phyloP scores from a whole-genome alignment of 805 yeast species.

The Saturnispora halmiae region DNA sequence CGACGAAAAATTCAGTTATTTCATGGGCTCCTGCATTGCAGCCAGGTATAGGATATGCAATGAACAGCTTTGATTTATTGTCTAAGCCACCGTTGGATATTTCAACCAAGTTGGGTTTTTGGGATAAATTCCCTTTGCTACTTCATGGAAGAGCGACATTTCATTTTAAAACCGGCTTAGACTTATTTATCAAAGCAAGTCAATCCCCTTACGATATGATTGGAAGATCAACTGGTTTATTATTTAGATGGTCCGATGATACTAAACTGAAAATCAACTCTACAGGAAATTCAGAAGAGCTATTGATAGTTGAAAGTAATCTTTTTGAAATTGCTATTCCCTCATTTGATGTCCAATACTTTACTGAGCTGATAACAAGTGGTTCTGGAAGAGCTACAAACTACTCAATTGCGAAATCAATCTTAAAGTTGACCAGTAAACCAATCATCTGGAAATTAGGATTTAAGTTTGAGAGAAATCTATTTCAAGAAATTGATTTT shows the following conservation, averaged over 20 bases:
- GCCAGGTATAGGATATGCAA: constrained; percentile 50
- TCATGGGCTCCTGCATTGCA: constrained; percentile 60
- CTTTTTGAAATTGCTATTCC: constrained; percentile 52
- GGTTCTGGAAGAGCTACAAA: constrained; percentile 25
- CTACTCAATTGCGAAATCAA: constrained; percentile 37
- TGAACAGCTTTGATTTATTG: constrained; percentile 56
- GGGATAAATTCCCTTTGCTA: constrained; percentile 57
- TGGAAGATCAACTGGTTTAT: constrained; percentile 55
- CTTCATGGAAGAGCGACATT: constrained; percentile 46
- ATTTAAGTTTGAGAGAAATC: constrained; percentile 58
- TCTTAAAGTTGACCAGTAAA: constrained; percentile 54
- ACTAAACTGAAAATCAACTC: constrained; percentile 44
- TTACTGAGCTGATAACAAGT: constrained; percentile 15
- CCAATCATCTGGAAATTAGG: constrained; percentile 74
- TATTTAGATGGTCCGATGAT: constrained; percentile 54
- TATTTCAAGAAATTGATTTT: constrained; percentile 27
- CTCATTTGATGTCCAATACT: constrained; percentile 31
- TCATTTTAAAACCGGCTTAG: constrained; percentile 41
- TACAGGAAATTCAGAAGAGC: constrained; percentile 38
- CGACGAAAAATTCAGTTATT: constrained; percentile 41
- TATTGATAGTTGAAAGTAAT: constrained; percentile 46
- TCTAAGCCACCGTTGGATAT: constrained; percentile 66
- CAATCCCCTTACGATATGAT: constrained; percentile 47
- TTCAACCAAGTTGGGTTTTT: constrained; percentile 54
- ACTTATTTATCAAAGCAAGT: constrained; percentile 55